Evolutionary conservation across 73 alveolate genomes (phyloP), one percentile per base, ranked within the genome.

Genomic region (Paramecium sonneborni): DNA sequence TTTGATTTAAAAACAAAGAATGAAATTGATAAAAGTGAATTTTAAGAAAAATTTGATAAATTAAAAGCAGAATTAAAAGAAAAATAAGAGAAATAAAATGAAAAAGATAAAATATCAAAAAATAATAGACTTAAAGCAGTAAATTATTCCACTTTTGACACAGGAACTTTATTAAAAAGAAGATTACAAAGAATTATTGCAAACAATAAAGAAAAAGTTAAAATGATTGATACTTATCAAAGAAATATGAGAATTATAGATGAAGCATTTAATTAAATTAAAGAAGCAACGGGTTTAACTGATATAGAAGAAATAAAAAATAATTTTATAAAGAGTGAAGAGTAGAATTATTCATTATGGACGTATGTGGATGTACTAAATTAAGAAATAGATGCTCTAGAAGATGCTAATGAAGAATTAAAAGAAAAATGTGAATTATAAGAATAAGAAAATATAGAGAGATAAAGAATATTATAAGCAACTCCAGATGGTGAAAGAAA

Each of bases 221-320:
- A 72, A 70, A 57, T 88, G 37, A 88, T 88, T 26, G 94, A 88
- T 44, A 37, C 85, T 18, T 88, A 88, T 55, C 30, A 69, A 39
- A 88, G 94, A 88, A 88, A 88, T 44, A 88, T 88, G 94, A 88
- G 91, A 26, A 88, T 88, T 11, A 30, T 88, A 20, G 94, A 88
- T 69, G 94, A 88, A 48, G 94, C 94, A 44, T 88, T 88, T 70
- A 88, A 88, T 55, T 44, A 88, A 70, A 88, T 88, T 41, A 88
- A 88, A 70, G 94, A 88, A 70, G 87, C 94, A 1, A 88, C 94
- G 39, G 94, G 94, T 30, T 69, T 88, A 24, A 88, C 94, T 39
- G 94, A 88, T 39, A 88, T 88, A 0, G 90, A 44, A 9, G 94
- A 88, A 88, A 88, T 88, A 7, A 38, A 88, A 72, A 88, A 70